These are phyloP conservation scores for Cryphonectria radicalis DNA, from an alignment of 2,329 filamentous ascomycete species.

Conservation along the genomic window DNA sequence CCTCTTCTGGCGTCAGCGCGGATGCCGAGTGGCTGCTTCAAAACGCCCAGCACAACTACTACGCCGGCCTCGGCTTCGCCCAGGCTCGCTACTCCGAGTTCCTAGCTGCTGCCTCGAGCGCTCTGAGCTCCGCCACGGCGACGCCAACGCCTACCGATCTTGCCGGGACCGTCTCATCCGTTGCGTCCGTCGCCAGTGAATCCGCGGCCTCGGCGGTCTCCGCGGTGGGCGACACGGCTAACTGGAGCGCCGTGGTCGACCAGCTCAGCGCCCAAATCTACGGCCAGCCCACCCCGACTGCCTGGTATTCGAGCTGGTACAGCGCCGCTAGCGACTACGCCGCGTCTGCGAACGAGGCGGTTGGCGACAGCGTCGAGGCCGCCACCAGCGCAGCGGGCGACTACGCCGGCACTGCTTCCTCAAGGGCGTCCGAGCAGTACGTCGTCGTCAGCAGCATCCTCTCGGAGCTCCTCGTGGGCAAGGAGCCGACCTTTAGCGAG, in stretches of 20 bases:
- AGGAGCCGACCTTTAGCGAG: conserved; percentile 80
- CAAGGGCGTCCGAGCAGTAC: conserved; percentile 66
- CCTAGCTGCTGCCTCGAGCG: conserved; percentile 70
- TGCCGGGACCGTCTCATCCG: conserved; percentile 51
- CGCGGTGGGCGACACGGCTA: conserved; percentile 44
- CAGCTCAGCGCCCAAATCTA: conserved; percentile 73
- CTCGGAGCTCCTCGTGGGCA: conserved; percentile 75
- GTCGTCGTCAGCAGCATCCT: conserved; percentile 72
- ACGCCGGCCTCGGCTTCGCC: conserved; percentile 76
- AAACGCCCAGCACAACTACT: conserved; percentile 70
- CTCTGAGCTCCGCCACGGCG: conserved; percentile 63
- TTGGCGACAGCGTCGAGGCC: conserved; percentile 41
- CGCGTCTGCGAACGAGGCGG: conserved; percentile 57
- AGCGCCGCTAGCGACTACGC: conserved; percentile 58
- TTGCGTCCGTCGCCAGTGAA: conserved; percentile 51
- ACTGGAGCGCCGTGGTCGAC: conserved; percentile 67
- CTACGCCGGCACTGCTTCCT: conserved; percentile 66
- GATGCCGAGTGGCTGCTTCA: conserved; percentile 61
- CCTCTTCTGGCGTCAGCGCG: conserved; percentile 39
- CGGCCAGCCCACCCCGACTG: conserved; percentile 64
- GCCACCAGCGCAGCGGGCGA: conserved; percentile 50
- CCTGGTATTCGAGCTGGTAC: conserved; percentile 55
- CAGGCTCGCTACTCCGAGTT: conserved; percentile 81
- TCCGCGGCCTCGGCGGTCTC: conserved; percentile 45
- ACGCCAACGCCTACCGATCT: conserved; percentile 63